phyloP scores from a whole-genome alignment of 2,329 filamentous ascomycete species.

The Penicillium sp. region DNA sequence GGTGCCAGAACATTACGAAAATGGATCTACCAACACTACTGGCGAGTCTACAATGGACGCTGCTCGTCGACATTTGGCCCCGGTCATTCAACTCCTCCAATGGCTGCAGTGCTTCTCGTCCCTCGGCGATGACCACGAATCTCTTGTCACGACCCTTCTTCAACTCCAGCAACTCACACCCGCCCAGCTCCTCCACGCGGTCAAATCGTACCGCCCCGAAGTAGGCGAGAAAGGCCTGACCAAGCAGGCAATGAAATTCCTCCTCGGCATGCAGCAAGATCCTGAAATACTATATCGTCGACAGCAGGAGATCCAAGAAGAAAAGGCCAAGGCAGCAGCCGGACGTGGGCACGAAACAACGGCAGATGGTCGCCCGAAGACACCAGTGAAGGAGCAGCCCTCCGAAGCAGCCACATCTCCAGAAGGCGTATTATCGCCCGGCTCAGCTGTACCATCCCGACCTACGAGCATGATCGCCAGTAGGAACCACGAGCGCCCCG shows the following conservation, averaged over 20 bases:
- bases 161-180: constrained; percentile 81
- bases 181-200: constrained; percentile 85
- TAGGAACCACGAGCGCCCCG: constrained; percentile 27
- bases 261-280: constrained; percentile 75
- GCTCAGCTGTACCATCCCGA: constrained; percentile 26
- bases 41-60: constrained; percentile 86
- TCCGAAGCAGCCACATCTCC: constrained; percentile 21
- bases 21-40: constrained; percentile 77
- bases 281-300: constrained; percentile 53
- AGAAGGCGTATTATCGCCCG: constrained; percentile 21
- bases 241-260: constrained; percentile 83
- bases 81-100: constrained; percentile 88
- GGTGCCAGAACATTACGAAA: constrained; percentile 91
- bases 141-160: constrained; percentile 80
- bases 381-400: constrained; percentile 24
- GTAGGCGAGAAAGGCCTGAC: constrained; percentile 90
- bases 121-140: constrained; percentile 82
- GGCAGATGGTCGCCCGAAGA: constrained; percentile 29
- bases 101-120: constrained; percentile 99
- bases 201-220: constrained; percentile 88
- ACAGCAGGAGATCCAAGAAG: constrained; percentile 33
- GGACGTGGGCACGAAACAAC: constrained; percentile 10
- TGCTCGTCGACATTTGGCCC: constrained; percentile 77
- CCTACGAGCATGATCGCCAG: constrained; percentile 20
- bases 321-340: constrained; percentile 22